phyloP scores from a whole-genome alignment of 257 asterid species.

The Paulownia fortunei region DNA sequence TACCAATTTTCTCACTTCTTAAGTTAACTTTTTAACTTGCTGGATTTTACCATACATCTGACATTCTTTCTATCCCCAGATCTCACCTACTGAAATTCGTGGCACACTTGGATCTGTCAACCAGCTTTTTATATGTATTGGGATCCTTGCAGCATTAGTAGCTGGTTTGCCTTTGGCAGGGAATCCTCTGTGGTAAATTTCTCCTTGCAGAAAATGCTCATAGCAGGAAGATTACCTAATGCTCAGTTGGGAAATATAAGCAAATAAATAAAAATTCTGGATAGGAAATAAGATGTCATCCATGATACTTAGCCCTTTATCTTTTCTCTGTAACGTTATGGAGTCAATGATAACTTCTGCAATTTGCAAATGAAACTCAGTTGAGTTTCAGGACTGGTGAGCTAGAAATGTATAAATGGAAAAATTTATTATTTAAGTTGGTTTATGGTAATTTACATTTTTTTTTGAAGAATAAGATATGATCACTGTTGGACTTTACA shows the following conservation, averaged over 20 bases:
- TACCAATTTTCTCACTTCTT: constrained; percentile 30
- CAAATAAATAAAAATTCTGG: not conserved
- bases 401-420: not conserved
- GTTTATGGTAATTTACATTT: not conserved
- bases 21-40: not conserved
- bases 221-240: not conserved
- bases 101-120: constrained; percentile 95
- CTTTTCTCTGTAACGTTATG: not conserved
- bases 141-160: constrained; percentile 91
- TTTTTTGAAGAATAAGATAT: not conserved
- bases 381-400: not conserved
- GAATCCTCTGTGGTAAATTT: constrained; percentile 84
- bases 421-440: not conserved
- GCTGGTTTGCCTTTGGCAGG: constrained; percentile 95
- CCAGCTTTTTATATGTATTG: constrained; percentile 87
- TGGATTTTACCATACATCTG: constrained; percentile 35
- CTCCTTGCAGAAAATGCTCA: constrained; percentile 25
- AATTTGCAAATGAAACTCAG: constrained; percentile 10
- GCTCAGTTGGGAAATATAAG: not conserved
- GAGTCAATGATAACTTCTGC: not conserved
- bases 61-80: constrained; percentile 50
- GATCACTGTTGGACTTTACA: not conserved
- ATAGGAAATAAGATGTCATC: constrained; percentile 5
- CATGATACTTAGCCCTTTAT: constrained; percentile 3
- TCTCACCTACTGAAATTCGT: constrained; percentile 95